Conservation (phyloP, 1,284 basidiomycete genomes). For the Cystobasidium slooffiae region DNA sequence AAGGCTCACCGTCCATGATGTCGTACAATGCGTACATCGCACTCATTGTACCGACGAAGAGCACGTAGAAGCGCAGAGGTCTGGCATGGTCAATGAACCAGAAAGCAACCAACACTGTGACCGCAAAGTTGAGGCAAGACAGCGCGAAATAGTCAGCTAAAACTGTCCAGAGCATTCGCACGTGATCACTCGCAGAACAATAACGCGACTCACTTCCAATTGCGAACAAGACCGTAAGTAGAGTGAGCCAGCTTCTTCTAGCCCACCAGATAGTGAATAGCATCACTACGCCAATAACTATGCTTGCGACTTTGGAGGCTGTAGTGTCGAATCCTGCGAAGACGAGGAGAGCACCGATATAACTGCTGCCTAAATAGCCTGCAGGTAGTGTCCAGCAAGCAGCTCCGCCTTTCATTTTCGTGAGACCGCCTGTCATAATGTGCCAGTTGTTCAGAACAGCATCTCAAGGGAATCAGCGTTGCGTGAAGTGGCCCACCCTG, state of each 20-base stretch:
- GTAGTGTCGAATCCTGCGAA: slow-evolving; percentile 89
- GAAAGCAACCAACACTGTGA: slow-evolving; percentile 71
- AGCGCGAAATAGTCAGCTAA: slow-evolving; percentile 4
- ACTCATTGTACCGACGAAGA: slow-evolving; percentile 95
- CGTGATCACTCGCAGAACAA: slow-evolving; percentile 57
- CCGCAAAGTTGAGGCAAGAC: slow-evolving; percentile 76
- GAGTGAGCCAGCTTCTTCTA: slow-evolving; percentile 69
- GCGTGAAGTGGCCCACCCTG: slow-evolving; percentile 48
- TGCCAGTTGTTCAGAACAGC: too few species aligned
- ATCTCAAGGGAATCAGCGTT: too few species aligned
- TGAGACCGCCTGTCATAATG: slow-evolving; percentile 75
- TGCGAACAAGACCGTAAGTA: slow-evolving; percentile 16
- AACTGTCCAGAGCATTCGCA: not conserved
- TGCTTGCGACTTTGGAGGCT: slow-evolving; percentile 84
- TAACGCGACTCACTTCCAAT: slow-evolving; percentile 53
- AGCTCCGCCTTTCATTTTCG: slow-evolving; percentile 90
- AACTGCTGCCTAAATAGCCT: slow-evolving; percentile 80
- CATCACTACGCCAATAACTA: slow-evolving; percentile 83
- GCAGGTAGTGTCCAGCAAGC: slow-evolving; percentile 71
- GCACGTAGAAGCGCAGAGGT: slow-evolving; percentile 71
- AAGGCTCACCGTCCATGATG: slow-evolving; percentile 67
- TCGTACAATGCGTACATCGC: slow-evolving; percentile 87
- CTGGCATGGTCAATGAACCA: slow-evolving; percentile 80
- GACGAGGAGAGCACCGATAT: slow-evolving; percentile 88
- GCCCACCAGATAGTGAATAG: slow-evolving; percentile 90